Evolutionary conservation across 2,329 filamentous ascomycete genomes (phyloP).

Genomic region (Alternaria solani): DNA sequence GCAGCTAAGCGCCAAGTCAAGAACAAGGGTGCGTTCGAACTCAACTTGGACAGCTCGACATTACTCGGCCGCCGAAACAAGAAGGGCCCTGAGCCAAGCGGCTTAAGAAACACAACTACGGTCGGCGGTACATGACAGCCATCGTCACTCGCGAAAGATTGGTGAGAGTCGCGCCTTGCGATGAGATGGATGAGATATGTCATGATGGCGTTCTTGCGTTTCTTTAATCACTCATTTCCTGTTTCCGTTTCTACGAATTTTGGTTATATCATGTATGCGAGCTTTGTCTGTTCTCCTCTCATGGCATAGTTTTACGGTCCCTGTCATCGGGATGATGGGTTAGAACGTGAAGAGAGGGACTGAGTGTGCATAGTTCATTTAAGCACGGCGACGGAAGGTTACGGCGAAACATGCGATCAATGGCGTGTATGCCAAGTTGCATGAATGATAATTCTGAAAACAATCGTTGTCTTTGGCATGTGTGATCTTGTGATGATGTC

Average conservation of each 20-base stretch:
- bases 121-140: slow-evolving; percentile 46
- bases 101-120: slow-evolving; percentile 55
- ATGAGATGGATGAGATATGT: slow-evolving; percentile 15
- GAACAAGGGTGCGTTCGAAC: slow-evolving; percentile 85
- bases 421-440: not conserved
- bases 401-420: not conserved
- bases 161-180: slow-evolving; percentile 29
- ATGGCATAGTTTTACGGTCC: slow-evolving; percentile 24
- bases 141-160: slow-evolving; percentile 39
- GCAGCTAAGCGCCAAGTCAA: slow-evolving; percentile 83
- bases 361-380: slow-evolving; percentile 1
- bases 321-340: slow-evolving; percentile 1
- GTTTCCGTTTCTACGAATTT: slow-evolving; percentile 6
- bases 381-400: slow-evolving; percentile 4
- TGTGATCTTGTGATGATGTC: not conserved
- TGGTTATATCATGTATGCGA: slow-evolving; percentile 16
- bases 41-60: slow-evolving; percentile 90
- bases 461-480: not conserved
- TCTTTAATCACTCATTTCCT: slow-evolving; percentile 21
- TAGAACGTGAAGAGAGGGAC: not conserved
- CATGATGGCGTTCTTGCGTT: slow-evolving; percentile 31
- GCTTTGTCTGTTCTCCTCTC: slow-evolving; percentile 15
- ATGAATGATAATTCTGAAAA: slow-evolving; percentile 16
- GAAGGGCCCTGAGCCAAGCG: slow-evolving; percentile 55
- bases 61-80: slow-evolving; percentile 76